Base-by-base conservation (phyloP, 306 rosid genomes). In the Acacia melanoxylon region DNA sequence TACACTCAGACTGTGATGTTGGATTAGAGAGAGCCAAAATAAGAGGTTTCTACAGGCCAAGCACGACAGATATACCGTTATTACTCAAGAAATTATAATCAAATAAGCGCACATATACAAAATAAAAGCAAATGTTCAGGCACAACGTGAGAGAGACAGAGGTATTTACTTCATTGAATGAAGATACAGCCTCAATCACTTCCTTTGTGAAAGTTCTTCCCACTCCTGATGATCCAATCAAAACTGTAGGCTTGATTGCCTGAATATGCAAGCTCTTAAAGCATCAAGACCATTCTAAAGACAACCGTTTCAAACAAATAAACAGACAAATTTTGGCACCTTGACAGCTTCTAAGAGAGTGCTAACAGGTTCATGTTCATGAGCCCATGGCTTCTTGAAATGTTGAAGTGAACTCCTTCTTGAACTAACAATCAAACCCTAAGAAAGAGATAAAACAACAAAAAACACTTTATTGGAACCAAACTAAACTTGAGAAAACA, bases 11-110 rank as follows among this genome's bases (percentile, higher is more conserved):
- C 78, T 93, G 97, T 20, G 96, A 85, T 20, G 96, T 93, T 16
- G 97, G 96, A 82, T 93, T 91, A n/a, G 97, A 93, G 74, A 93
- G 96, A 85, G 97, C 97, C 91, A 93, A 1, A 72, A 93, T 80
- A 73, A 93, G 86, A 76, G 97, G 97, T 90, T 91, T 93, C 96
- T 93, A 89, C 87, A 75, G 15, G 35, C 75, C 78, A 77, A 37
- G 63, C 70, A 76, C 70, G 70, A 49, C 12, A 77, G 8, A 77
- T 77, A 68, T n/a, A 33, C 40, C 67, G 61, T 80, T 76, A 6
- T n/a, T 46, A 40, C 49, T 12, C 41, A 71, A 48, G 16, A 59
- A 11, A 14, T 58, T 58, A n/a, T 22, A 45, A 8, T 24, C 1
- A 14, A 72, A 46, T 46, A 72, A 27, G 25, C 3, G 15, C n/a